Percentiles rank a stretch among this genome's conserved stretches.
Evolutionary conservation across 2,329 filamentous ascomycete genomes (phyloP).

Genomic region (Colletotrichum sp.): DNA sequence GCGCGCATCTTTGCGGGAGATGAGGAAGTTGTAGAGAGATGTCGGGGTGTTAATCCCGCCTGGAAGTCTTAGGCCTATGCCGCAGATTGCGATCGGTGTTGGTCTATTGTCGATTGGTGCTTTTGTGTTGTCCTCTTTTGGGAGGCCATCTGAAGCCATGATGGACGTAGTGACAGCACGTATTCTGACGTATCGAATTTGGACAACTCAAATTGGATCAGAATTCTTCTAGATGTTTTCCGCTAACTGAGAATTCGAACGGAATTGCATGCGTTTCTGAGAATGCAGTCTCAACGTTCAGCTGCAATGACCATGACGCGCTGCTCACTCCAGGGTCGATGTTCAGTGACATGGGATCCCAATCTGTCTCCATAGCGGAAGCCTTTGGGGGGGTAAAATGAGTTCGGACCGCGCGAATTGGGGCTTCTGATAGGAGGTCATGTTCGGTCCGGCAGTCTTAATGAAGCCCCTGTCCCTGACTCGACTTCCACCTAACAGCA

Average conservation of each 20-base stretch:
- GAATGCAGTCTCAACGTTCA: background rate
- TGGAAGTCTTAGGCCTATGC: conserved; percentile 12
- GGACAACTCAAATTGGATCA: background rate
- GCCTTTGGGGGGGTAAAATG: background rate
- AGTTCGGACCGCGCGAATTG: background rate
- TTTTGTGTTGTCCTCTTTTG: background rate
- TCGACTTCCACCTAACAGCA: background rate
- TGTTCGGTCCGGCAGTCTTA: background rate
- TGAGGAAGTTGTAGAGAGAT: conserved; percentile 4
- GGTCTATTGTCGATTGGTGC: background rate
- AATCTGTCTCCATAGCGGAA: background rate
- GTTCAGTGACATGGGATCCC: background rate
- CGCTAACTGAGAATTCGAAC: background rate
- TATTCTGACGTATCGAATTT: background rate
- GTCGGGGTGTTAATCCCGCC: conserved; percentile 9
- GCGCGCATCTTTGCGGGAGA: conserved; percentile 9
- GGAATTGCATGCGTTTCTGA: background rate
- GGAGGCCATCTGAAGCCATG: background rate
- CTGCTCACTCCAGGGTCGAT: background rate
- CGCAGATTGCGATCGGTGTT: conserved; percentile 7
- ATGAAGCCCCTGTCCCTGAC: background rate
- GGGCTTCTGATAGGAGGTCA: background rate
- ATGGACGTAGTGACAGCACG: background rate
- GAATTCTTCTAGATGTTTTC: background rate
- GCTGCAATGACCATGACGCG: background rate